These are phyloP conservation scores for Cystobasidium tubakii DNA, from an alignment of 768 basidiomycete species.

Conservation along the genomic window DNA sequence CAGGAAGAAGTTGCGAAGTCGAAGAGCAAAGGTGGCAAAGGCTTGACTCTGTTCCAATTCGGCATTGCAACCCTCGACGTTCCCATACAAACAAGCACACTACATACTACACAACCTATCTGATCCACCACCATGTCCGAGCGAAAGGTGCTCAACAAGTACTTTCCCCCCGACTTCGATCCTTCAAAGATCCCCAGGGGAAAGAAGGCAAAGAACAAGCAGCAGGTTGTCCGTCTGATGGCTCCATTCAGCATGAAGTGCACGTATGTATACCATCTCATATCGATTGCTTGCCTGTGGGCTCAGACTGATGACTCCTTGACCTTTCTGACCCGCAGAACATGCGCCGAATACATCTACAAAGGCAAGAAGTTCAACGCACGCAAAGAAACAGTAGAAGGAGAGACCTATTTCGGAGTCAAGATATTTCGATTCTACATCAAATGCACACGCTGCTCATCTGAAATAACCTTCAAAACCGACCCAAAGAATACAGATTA, in stretches of 20 bases:
- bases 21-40: too few relatives aligned
- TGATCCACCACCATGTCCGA: conserved; percentile 10
- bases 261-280: conserved; percentile 53
- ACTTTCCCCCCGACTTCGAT: conserved; percentile 85
- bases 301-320: too few relatives aligned
- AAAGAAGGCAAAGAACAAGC: conserved; percentile 84
- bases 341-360: conserved; percentile 97
- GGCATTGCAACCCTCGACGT: too few relatives aligned
- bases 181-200: conserved; percentile 89
- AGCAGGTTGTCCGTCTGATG: conserved; percentile 97
- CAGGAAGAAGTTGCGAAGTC: too few relatives aligned
- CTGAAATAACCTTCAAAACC: conserved; percentile 99
- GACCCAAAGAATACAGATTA: conserved; percentile 97
- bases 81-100: background rate
- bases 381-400: conserved; percentile 93
- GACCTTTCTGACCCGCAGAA: conserved; percentile 65
- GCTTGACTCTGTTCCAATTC: too few relatives aligned
- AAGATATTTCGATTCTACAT: conserved; percentile 56
- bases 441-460: conserved; percentile 76
- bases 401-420: conserved; percentile 96
- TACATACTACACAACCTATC: background rate
- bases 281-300: too few relatives aligned
- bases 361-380: conserved; percentile 99
- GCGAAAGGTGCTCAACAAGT: conserved; percentile 48
- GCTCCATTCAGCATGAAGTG: conserved; percentile 91